Evolutionary conservation across 2,329 filamentous ascomycete species (phyloP), one percentile per base, ranked within the genome.

Genomic region (Colletotrichum siamense): DNA sequence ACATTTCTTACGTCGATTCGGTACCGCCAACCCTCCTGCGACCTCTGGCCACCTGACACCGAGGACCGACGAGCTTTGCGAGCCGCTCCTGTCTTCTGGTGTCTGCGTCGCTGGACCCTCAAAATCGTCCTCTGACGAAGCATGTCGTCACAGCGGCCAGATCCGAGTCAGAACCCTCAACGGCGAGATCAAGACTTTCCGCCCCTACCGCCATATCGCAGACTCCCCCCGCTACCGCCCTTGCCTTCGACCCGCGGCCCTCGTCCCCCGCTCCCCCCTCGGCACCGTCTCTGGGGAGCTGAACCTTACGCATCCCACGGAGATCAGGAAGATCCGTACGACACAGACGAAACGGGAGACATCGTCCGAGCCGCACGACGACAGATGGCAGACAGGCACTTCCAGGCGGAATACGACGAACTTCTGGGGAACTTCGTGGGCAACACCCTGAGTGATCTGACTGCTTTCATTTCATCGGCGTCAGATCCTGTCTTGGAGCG

Each of bases 161-260:
- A 59, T 30, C 74, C 76, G 52, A 77, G 70, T 59, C 74, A 73
- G 18, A 80, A 81, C 78, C 79, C 83, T 75, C 78, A 81, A 72
- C 81, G 79, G 66, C 82, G 81, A 72, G 82, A 82, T 78, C 79
- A 83, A 61, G 82, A 84, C 76, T 83, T 82, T 66, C 83, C 83
- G 36, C 80, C 83, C 39, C 81, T 84, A 49, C 69, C 73, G 26
- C 81, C 84, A 28, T 77, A 79, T 30, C 79, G 82, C 30, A 78
- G 82, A 73, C 78, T 85, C 6, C 82, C 84, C 15, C 81, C 83
- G 30, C 79, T 85, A 26, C 82, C 83, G 24, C 49, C 65, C 28
- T 55, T 74, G 22, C 55, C 69, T 36, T 22, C 68, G 30, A 55
- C 62, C 64, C 72, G 67, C 44, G 62, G 39, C 24, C 62, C 32